These are phyloP conservation scores for Apium graveolens DNA, from an alignment of 129 eudicot species.

Conservation along the genomic window DNA sequence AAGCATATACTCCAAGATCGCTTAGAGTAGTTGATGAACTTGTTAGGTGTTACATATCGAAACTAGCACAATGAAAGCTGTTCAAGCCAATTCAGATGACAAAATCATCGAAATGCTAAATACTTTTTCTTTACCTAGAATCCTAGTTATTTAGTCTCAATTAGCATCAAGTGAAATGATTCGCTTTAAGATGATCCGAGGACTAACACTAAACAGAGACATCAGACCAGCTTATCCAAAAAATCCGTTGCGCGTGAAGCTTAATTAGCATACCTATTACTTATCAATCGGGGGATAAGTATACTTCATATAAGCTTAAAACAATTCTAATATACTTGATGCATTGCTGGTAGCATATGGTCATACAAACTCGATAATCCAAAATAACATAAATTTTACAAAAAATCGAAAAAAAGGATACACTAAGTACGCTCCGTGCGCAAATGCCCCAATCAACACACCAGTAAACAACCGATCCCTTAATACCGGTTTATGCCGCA, in stretches of 20 bases:
- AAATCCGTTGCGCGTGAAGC: not conserved
- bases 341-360: too few relatives aligned
- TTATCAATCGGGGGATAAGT: too few relatives aligned
- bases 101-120: too few relatives aligned
- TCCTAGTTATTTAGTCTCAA: not conserved
- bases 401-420: slow-evolving; percentile 92
- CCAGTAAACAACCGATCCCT: slow-evolving; percentile 82
- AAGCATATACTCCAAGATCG: not conserved
- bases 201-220: not conserved
- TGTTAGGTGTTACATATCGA: not conserved
- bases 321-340: too few relatives aligned
- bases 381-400: too few relatives aligned
- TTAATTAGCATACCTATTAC: not conserved
- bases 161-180: not conserved
- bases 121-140: too few relatives aligned
- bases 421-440: slow-evolving; percentile 91
- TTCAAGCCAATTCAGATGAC: not conserved
- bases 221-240: not conserved
- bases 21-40: too few relatives aligned
- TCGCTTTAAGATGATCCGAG: too few relatives aligned
- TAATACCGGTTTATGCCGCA: slow-evolving; percentile 75
- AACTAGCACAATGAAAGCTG: not conserved
- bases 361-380: too few relatives aligned
- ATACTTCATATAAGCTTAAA: too few relatives aligned
- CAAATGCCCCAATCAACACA: slow-evolving; percentile 81